Evolutionary conservation across 2,329 filamentous ascomycete species (phyloP).

Genomic region (Diaporthe destruens): DNA sequence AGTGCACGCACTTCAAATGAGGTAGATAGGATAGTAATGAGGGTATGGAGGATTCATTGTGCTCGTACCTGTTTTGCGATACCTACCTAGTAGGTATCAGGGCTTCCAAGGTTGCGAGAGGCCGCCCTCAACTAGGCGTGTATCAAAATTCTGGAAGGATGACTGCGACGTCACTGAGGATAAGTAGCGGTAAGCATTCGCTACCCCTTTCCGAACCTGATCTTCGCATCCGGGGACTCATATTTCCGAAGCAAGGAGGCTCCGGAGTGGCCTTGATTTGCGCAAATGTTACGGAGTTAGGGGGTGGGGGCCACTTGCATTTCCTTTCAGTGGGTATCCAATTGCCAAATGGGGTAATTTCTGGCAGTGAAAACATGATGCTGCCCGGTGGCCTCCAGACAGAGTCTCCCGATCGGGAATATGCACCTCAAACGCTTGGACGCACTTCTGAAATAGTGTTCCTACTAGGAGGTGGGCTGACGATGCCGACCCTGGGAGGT

Average conservation of each 20-base stretch:
- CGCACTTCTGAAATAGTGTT: neutral
- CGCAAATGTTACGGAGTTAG: neutral
- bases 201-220: neutral
- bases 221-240: neutral
- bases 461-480: too few species aligned
- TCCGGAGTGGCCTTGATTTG: neutral
- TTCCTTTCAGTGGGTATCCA: neutral
- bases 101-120: neutral
- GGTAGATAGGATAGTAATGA: neutral
- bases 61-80: too few species aligned
- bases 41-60: neutral
- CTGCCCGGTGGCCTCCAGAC: neutral
- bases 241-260: neutral
- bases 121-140: neutral
- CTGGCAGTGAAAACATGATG: neutral
- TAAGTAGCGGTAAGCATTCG: neutral
- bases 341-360: neutral
- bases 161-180: neutral
- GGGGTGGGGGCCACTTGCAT: neutral
- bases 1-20: neutral
- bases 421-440: too few species aligned
- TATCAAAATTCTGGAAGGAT: neutral
- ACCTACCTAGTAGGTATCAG: too few species aligned
- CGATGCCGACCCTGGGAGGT: neutral
- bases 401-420: neutral